phyloP scores from a whole-genome alignment of 345 rosid species.

The Heritiera fomes region DNA sequence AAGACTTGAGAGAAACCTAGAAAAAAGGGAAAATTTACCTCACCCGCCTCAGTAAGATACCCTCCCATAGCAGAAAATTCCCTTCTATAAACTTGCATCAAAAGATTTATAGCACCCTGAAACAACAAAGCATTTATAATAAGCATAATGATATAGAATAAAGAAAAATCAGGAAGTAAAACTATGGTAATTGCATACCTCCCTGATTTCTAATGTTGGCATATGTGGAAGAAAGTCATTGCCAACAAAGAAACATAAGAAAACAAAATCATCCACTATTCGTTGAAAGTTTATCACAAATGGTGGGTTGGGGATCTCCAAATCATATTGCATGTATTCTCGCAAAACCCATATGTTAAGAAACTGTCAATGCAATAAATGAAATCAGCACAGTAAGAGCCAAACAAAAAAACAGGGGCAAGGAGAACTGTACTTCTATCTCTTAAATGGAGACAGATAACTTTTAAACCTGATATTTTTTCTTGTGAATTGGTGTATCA shows the following conservation, averaged over 20 bases:
- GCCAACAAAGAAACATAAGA: conserved; percentile 97
- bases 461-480: conserved; percentile 89
- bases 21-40: too few species aligned
- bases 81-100: too few species aligned
- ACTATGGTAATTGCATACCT: too few species aligned
- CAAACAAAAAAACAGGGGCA: neutral
- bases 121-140: too few species aligned
- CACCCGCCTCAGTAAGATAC: too few species aligned
- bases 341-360: conserved; percentile 90
- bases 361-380: conserved; percentile 55
- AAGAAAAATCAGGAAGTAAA: too few species aligned
- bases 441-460: conserved; percentile 10
- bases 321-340: conserved; percentile 87
- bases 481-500: conserved; percentile 87
- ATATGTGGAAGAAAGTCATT: conserved; percentile 98
- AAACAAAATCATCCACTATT: conserved; percentile 96
- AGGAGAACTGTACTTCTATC: neutral
- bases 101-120: too few species aligned
- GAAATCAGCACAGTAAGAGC: conserved; percentile 12
- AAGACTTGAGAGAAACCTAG: too few species aligned
- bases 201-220: conserved; percentile 67
- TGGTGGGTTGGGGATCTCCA: conserved; percentile 81
- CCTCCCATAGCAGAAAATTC: too few species aligned
- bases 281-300: conserved; percentile 79
- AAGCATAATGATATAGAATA: too few species aligned